Evolutionary conservation across 495 filamentous ascomycete genomes (phyloP).

Genomic region (Lasiosphaeria ovina): DNA sequence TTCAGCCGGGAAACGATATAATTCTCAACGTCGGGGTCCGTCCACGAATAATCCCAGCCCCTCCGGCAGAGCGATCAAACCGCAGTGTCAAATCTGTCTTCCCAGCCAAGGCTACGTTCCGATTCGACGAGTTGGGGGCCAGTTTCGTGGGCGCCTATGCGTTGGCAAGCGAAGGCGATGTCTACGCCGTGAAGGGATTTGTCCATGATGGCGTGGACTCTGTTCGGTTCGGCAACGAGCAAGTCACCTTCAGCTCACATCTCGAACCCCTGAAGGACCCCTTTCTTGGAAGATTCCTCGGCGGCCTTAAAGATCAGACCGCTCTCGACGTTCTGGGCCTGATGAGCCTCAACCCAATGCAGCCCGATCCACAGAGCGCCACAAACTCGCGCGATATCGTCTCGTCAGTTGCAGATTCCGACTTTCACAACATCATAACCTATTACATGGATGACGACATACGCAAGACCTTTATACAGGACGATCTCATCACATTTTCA

Average conservation of each 20-base stretch:
- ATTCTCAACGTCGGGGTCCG: not conserved
- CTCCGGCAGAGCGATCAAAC: not conserved
- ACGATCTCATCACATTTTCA: not conserved
- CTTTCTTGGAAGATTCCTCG: not conserved
- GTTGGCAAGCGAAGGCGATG: not conserved
- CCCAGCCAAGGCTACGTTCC: not conserved
- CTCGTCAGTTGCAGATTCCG: not conserved
- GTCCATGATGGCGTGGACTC: not conserved
- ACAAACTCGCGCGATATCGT: not conserved
- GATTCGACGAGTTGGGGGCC: not conserved
- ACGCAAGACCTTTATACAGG: not conserved
- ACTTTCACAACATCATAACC: not conserved
- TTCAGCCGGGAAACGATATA: not conserved
- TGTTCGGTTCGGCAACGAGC: not conserved
- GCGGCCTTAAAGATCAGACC: not conserved
- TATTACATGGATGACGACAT: conserved; percentile 1
- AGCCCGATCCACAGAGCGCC: not conserved
- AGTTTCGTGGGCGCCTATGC: not conserved
- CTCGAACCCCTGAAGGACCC: conserved; percentile 1
- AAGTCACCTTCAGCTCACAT: not conserved
- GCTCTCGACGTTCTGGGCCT: not conserved
- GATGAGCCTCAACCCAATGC: not conserved
- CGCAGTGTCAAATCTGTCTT: not conserved
- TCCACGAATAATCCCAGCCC: not conserved
- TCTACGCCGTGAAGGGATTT: conserved; percentile 1